Conservation (phyloP, 441 rosid species). For the Euphorbia celastroides region DNA sequence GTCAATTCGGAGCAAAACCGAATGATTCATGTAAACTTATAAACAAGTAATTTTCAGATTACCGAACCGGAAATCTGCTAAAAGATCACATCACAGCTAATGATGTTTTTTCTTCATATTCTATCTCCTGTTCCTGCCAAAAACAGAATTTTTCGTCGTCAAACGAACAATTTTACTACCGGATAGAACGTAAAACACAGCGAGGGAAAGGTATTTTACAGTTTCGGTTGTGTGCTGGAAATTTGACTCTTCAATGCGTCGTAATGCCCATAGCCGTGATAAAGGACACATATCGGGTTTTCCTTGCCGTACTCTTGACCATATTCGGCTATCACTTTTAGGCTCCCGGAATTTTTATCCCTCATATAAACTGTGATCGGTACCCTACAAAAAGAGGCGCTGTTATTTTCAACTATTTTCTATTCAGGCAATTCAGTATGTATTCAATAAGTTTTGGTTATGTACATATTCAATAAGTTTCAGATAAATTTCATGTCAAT, state of each 20-base stretch:
- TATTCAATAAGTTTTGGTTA: too few species aligned
- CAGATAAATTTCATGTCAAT: too few species aligned
- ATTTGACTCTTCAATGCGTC: slow-evolving; percentile 38
- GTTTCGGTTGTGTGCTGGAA: slow-evolving; percentile 25
- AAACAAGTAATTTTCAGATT: slow-evolving; percentile 1
- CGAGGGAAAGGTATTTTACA: slow-evolving; percentile 28
- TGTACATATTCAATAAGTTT: too few species aligned
- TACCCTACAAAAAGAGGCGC: slow-evolving; percentile 29
- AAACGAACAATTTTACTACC: neutral
- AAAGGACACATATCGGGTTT: slow-evolving; percentile 51
- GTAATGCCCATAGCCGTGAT: slow-evolving; percentile 61
- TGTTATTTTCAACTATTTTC: too few species aligned
- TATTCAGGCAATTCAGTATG: too few species aligned
- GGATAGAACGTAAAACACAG: neutral
- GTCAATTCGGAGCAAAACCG: neutral
- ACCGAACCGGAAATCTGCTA: neutral
- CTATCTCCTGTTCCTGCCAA: slow-evolving; percentile 34
- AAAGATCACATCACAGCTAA: neutral
- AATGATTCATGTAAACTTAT: slow-evolving; percentile 1
- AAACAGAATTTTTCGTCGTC: slow-evolving; percentile 1
- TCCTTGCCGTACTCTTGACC: slow-evolving; percentile 58
- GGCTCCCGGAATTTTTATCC: slow-evolving; percentile 33
- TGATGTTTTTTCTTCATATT: slow-evolving; percentile 22
- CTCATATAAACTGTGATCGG: slow-evolving; percentile 57
- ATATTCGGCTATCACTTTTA: slow-evolving; percentile 53